Evolutionary conservation across 495 filamentous ascomycete species (phyloP), one percentile per base, ranked within the genome.

Genomic region (Penicillium atrosanguineum): DNA sequence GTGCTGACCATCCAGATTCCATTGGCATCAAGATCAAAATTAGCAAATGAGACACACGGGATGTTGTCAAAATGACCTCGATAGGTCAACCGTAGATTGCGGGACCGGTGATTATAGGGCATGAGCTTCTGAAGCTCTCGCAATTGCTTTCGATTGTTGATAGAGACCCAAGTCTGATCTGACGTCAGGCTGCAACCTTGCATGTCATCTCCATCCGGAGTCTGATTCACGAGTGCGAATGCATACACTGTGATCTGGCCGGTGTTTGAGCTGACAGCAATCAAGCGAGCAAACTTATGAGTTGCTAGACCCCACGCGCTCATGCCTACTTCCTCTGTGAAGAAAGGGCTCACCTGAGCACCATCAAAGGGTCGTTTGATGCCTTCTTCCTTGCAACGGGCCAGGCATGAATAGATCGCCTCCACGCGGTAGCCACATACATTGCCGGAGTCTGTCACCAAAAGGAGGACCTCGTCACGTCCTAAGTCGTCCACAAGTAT

Each of bases 281-380:
- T 81, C 36, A 96, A 68, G 3, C 91, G 79, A 12, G 87, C 85
- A 53, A 84, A 75, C 56, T 86, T 82, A 60, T 97, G 93, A 14
- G 94, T 80, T 7, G 93, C 89, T 34, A 98, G 63, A 1, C 94
- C 94, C 94, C 94, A 98, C 4, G 90, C 93, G 53, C 88, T 92
- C 23, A 64, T 69, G 1, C 78, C 81, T 18, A 97, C 90, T 67
- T 87, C 87, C 48, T 87, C 79, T 59, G 83, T 80, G 51, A 95
- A 89, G 65, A 92, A 88, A 0, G 84, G 77, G 45, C 69, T 63
- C 15, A 75, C 57, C 47, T 69, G 60, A 15, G 66, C 38, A 9
- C 65, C 62, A 48, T 70, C 54, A 28, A 69, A 53, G 4, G 65
- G 69, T 11, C 54, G 53, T 7, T 55, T 49, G 19, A 71, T 59